Evolutionary conservation across 179 eudicot species (phyloP).

Genomic region (Camellia oleifera): DNA sequence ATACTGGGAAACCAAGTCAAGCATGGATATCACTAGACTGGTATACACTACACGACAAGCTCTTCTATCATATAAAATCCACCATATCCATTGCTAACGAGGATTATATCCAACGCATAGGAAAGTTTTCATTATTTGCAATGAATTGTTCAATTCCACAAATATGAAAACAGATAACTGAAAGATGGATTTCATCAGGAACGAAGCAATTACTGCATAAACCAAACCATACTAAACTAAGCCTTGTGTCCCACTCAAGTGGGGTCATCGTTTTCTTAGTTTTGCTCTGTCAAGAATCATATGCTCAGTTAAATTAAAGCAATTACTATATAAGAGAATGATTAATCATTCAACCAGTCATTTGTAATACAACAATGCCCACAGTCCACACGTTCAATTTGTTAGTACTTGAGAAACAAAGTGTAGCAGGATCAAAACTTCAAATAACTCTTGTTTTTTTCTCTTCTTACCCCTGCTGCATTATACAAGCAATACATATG

Average conservation of each 20-base stretch:
- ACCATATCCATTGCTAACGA: not conserved
- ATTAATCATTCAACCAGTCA: not conserved
- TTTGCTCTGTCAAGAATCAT: no score
- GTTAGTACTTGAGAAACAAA: not conserved
- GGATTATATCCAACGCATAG: not conserved
- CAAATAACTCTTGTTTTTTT: not conserved
- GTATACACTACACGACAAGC: not conserved
- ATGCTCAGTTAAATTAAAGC: not conserved
- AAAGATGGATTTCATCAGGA: not conserved
- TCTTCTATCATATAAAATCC: not conserved
- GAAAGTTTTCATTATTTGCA: not conserved
- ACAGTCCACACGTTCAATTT: not conserved
- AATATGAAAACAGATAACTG: not conserved
- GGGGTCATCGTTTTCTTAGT: no score
- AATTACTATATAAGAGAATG: not conserved
- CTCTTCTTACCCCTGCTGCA: not conserved
- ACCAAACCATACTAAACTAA: no score
- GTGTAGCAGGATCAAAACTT: not conserved
- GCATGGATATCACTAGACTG: not conserved
- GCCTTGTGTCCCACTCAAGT: no score
- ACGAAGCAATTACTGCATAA: not conserved
- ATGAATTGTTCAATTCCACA: not conserved
- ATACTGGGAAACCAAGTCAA: not conserved
- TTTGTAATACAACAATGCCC: not conserved
- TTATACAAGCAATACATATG: not conserved